Evolutionary conservation across 805 yeast genomes (phyloP).

Genomic region (Candida nanaspora): DNA sequence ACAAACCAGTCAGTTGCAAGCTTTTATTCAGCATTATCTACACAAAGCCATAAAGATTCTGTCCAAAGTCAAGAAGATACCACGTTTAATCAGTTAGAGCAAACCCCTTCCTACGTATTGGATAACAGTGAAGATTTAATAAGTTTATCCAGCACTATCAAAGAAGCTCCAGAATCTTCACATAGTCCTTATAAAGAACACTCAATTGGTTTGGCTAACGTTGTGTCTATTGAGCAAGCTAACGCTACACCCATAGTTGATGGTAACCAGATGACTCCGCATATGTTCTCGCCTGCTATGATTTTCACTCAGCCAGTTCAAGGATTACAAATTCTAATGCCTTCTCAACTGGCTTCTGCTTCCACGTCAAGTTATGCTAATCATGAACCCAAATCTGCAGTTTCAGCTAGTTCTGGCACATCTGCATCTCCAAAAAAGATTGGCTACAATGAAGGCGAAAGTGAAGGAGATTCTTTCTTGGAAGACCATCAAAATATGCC

Average conservation of each 20-base stretch:
- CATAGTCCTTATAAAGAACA: not conserved
- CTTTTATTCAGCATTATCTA: conserved; percentile 24
- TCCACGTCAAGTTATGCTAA: not conserved
- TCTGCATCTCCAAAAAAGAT: conserved; percentile 11
- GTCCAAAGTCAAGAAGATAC: not conserved
- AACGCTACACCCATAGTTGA: not conserved
- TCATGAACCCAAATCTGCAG: not conserved
- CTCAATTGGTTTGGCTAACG: not conserved
- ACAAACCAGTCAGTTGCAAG: conserved; percentile 21
- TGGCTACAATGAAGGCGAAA: conserved; percentile 17
- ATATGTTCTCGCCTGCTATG: conserved; percentile 22
- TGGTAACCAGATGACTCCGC: conserved; percentile 18
- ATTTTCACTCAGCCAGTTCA: conserved; percentile 20
- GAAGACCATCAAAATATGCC: conserved; percentile 5
- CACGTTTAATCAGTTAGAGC: no score
- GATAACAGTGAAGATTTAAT: conserved; percentile 16
- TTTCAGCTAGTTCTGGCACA: not conserved
- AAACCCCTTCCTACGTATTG: not conserved
- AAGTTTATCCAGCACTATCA: conserved; percentile 21
- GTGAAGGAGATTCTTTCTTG: conserved; percentile 12
- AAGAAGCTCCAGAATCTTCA: not conserved
- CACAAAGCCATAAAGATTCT: conserved; percentile 9
- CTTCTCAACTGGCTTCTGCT: not conserved
- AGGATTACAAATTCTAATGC: conserved; percentile 13
- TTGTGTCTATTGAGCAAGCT: not conserved